Evolutionary conservation across 2,329 filamentous ascomycete genomes (phyloP), one percentile per base, ranked within the genome.

Genomic region (Diaporthe sp.): DNA sequence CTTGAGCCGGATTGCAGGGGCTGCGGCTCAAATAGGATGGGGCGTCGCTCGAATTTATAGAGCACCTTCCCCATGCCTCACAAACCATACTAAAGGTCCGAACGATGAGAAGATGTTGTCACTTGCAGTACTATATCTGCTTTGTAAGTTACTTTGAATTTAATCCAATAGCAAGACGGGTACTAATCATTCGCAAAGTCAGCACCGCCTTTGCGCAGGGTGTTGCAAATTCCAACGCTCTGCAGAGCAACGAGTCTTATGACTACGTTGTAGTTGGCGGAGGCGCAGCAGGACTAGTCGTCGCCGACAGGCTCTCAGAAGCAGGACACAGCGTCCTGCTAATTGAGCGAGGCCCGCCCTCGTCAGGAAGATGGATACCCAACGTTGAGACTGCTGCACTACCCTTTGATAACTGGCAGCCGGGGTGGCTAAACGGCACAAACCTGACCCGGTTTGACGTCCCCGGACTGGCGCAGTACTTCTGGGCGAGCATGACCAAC

Each of bases 401-500:
- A 0, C 55, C 55, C 2, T 44, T 57, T 22, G 34, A 42, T 6
- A 61, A 60, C 25, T 72, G 70, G 70, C 31, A 44, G 5, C 90
- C 92, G 0, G 82, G 84, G 2, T 95, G 93, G 93, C 87, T 91
- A 22, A 83, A 88, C 49, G 89, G 88, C 49, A 90, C 89, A 25
- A 90, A 91, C 51, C 82, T 94, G 46, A 94, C 92, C 9, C 91
- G 92, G 67, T 94, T 94, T 79, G 93, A 94, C 79, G 90, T 94
- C 7, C 93, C 93, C 0, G 92, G 92, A 73, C 89, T 94, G 76
- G 93, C 91, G 82, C 94, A 94, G 81, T 87, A 94, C 83, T 93
- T 94, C 78, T 93, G 91, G 89, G 84, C 86, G 5, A 88, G 93
- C 79, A 91, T 90, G 13, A 86, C 86, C 5, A 92, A 91, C 39